phyloP scores from a whole-genome alignment of 2,329 filamentous ascomycete genomes.

The Talaromyces pinophilus region DNA sequence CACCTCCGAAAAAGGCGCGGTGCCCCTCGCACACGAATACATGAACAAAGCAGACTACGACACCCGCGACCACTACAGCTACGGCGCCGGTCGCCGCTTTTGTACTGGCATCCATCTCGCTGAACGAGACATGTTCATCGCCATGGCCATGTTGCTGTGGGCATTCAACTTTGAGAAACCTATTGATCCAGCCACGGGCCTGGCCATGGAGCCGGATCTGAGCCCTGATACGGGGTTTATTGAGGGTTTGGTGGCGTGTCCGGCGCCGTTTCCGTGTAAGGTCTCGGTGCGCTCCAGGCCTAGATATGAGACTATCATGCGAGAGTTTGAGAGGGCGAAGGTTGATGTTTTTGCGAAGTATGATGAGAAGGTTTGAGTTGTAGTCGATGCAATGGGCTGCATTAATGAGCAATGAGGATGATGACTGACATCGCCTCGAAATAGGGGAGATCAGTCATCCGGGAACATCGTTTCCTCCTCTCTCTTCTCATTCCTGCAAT shows the following conservation, averaged over 20 bases:
- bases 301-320: slow-evolving; percentile 36
- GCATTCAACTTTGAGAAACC: slow-evolving; percentile 51
- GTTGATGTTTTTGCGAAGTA: slow-evolving; percentile 30
- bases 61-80: slow-evolving; percentile 37
- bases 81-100: slow-evolving; percentile 29
- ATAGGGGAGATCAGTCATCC: too few relatives aligned
- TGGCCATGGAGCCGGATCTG: slow-evolving; percentile 30
- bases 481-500: too few relatives aligned
- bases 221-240: slow-evolving; percentile 30
- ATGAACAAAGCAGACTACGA: slow-evolving; percentile 29
- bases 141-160: slow-evolving; percentile 56
- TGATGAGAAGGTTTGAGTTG: slow-evolving; percentile 13
- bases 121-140: slow-evolving; percentile 52
- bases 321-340: slow-evolving; percentile 34
- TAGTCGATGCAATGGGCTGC: not conserved
- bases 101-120: slow-evolving; percentile 52
- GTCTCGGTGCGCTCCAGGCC: slow-evolving; percentile 34
- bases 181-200: slow-evolving; percentile 54
- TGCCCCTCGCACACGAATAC: slow-evolving; percentile 29
- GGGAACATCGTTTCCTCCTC: too few relatives aligned
- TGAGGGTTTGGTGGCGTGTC: slow-evolving; percentile 39
- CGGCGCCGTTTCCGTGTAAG: slow-evolving; percentile 37
- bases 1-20: slow-evolving; percentile 13
- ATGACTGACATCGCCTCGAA: not conserved
- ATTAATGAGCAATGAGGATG: not conserved